Conservation (phyloP, 805 yeast species). For the Saturnispora kantuleensis region DNA sequence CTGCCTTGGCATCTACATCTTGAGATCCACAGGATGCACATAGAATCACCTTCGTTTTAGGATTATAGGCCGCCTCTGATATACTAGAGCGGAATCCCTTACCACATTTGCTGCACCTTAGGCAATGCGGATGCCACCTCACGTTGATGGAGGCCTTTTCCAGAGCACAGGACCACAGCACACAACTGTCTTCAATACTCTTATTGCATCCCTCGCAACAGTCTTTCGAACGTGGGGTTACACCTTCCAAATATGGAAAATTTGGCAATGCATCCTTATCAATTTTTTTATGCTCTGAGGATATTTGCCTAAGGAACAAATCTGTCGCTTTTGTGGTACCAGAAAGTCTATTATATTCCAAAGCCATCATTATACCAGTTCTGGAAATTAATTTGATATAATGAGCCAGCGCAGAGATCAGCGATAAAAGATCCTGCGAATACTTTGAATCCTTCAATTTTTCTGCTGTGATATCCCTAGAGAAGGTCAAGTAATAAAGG, state of each 20-base stretch:
- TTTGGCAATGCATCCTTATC: background rate
- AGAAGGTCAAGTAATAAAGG: constrained; percentile 76
- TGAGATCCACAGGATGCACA: constrained; percentile 57
- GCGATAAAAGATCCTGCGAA: constrained; percentile 61
- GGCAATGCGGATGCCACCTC: constrained; percentile 80
- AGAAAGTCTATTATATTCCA: constrained; percentile 51
- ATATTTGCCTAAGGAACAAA: constrained; percentile 46
- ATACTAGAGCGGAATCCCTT: constrained; percentile 18
- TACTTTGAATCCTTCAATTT: constrained; percentile 29
- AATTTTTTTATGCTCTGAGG: constrained; percentile 16
- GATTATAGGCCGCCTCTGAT: constrained; percentile 37
- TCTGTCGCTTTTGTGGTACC: constrained; percentile 55
- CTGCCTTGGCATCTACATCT: constrained; percentile 39
- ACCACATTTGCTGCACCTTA: constrained; percentile 53
- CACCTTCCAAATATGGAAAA: constrained; percentile 12
- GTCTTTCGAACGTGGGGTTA: constrained; percentile 61
- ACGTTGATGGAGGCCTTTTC: constrained; percentile 24
- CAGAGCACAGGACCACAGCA: constrained; percentile 30
- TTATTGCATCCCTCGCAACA: constrained; percentile 60
- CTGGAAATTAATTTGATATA: constrained; percentile 78
- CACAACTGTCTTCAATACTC: constrained; percentile 80
- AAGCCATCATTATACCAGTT: constrained; percentile 66
- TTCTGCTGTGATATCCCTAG: constrained; percentile 46
- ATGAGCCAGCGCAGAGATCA: constrained; percentile 88
- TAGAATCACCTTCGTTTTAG: constrained; percentile 28